phyloP scores from a whole-genome alignment of 1,284 basidiomycete genomes.

The Limonomyces culmigenus region DNA sequence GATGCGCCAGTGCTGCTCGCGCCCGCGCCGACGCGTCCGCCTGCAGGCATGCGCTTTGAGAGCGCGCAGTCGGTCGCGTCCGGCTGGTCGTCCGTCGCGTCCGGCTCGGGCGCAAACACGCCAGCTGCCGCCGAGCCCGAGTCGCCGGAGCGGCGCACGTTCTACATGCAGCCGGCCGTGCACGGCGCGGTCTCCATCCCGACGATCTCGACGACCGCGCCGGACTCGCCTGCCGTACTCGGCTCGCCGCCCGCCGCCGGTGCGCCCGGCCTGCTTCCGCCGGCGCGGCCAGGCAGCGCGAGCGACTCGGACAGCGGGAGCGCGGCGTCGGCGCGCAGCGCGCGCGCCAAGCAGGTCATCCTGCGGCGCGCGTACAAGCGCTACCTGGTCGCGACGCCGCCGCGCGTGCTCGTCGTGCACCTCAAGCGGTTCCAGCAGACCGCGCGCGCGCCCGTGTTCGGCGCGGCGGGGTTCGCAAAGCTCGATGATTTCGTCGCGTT shows the following conservation, averaged over 20 bases:
- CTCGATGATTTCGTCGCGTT: conserved; percentile 80
- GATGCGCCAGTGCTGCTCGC: neutral
- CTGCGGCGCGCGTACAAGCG: conserved; percentile 82
- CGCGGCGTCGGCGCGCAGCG: conserved; percentile 9
- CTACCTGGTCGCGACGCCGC: conserved; percentile 76
- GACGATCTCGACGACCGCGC: conserved; percentile 31
- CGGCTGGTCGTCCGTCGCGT: neutral
- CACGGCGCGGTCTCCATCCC: conserved; percentile 30
- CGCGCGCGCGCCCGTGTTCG: conserved; percentile 28
- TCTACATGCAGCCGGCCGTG: too few relatives aligned
- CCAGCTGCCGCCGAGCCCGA: conserved; percentile 6
- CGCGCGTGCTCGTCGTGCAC: conserved; percentile 82
- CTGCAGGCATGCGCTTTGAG: neutral
- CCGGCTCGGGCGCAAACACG: conserved; percentile 5
- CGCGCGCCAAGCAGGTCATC: conserved; percentile 43
- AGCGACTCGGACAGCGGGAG: conserved; percentile 10
- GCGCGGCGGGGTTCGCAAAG: conserved; percentile 61
- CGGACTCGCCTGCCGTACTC: conserved; percentile 20
- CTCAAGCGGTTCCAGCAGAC: conserved; percentile 86
- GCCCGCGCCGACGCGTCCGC: neutral
- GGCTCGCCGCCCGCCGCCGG: conserved; percentile 5
- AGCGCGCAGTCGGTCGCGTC: neutral
- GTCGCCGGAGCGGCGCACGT: too few relatives aligned
- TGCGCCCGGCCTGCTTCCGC: conserved; percentile 4
- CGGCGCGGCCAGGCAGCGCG: conserved; percentile 5